phyloP scores from a whole-genome alignment of 768 basidiomycete species.

The Macrolepiota fuliginosa region DNA sequence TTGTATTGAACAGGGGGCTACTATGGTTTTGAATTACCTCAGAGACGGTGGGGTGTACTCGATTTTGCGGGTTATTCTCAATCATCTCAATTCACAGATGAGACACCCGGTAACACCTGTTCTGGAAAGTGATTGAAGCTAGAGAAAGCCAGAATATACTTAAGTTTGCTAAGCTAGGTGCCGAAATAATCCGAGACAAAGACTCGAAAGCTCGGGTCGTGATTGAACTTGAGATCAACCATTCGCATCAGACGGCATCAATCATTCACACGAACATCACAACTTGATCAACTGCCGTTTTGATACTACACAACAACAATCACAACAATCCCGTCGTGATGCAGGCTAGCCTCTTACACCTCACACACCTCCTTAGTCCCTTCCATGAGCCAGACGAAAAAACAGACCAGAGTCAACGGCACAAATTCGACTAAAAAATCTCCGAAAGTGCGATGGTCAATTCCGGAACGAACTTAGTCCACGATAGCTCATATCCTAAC shows the following conservation, averaged over 20 bases:
- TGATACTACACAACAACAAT: not conserved
- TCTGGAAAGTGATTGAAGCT: too few species aligned
- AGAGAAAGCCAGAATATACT: not conserved
- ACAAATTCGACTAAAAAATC: not conserved
- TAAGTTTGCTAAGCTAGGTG: not conserved
- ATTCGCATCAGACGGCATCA: not conserved
- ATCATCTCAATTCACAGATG: too few species aligned
- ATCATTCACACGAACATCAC: not conserved
- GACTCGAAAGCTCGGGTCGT: not conserved
- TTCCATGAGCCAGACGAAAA: slow-evolving; percentile 1
- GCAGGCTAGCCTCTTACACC: not conserved
- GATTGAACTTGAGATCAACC: not conserved
- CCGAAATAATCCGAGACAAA: not conserved
- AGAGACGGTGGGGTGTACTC: too few species aligned
- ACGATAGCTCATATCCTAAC: not conserved
- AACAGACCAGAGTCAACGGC: not conserved
- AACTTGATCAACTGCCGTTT: not conserved
- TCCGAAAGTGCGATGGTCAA: not conserved
- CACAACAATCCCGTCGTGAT: slow-evolving; percentile 9
- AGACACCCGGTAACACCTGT: too few species aligned
- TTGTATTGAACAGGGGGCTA: too few species aligned
- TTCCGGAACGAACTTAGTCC: not conserved
- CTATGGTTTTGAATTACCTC: too few species aligned
- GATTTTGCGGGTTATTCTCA: too few species aligned
- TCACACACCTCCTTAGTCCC: not conserved